Evolutionary conservation across 2,329 filamentous ascomycete species (phyloP), one percentile per base, ranked within the genome.

Genomic region (Exserohilum rostratum): DNA sequence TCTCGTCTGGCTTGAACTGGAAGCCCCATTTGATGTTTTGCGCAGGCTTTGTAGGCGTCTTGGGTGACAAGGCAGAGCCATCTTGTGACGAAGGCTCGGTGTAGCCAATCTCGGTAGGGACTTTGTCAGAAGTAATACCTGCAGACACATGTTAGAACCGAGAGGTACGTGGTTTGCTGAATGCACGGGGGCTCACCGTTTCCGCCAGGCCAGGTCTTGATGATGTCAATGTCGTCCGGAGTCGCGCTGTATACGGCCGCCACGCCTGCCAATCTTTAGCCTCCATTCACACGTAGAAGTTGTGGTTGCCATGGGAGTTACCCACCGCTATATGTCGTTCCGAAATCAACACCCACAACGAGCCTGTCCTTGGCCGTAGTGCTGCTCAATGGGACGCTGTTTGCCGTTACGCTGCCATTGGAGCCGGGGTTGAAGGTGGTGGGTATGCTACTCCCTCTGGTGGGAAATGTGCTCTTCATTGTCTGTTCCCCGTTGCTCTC

Each of bases 71-170:
- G n/a, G 44, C 55, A 6, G 58, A 60, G 42, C 46, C 54, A 44
- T 61, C 59, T 15, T 51, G 47, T 5, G 56, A 35, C 29, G 53
- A 18, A 22, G 61, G 25, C 53, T 60, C 62, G 31, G 57, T 80
- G 61, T 89, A 87, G 49, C 79, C 76, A 52, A 93, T 88, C 73
- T 93, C 90, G 12, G 89, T 91, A 1, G 90, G 90, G 2, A 93
- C 90, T 79, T 93, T 93, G 79, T 93, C 90, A 31, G 89, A 91
- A n/a, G 90, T 92, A 76, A 93, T 91, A 37, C 72, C 72, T 75
- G 46, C 9, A 10, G 34, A 10, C 20, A 1, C 34, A 40, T 50
- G 38, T 71, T 27, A 68, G 60, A 45, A 44, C 47, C 20, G 11
- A 13, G 25, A 33, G 13, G 7, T 10, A 31, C 15, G 18, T 22